Percentiles rank a stretch among this genome's conserved stretches.
Evolutionary conservation across 139 green algal species (phyloP).

Genomic region (Desmodesmus armatus): DNA sequence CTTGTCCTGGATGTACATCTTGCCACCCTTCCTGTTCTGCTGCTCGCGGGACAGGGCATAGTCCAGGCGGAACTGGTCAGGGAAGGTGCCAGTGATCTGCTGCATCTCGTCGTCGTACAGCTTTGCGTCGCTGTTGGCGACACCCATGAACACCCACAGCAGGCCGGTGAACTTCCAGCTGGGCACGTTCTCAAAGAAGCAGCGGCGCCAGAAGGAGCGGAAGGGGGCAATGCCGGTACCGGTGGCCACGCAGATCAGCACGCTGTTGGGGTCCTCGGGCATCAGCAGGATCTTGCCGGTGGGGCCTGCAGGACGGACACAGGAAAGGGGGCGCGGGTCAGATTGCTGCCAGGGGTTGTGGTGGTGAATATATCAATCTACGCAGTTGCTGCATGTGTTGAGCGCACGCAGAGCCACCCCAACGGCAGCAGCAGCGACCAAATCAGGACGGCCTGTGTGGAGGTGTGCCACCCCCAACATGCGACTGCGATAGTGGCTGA

Average conservation of each 20-base stretch:
- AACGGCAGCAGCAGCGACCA: too few species aligned
- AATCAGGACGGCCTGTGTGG: too few species aligned
- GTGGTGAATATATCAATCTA: too few species aligned
- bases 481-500: too few species aligned
- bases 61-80: constrained; percentile 97
- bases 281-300: constrained; percentile 98
- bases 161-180: constrained; percentile 96
- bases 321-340: too few species aligned
- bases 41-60: constrained; percentile 95
- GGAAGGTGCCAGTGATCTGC: constrained; percentile 63
- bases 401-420: too few species aligned
- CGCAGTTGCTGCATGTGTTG: too few species aligned
- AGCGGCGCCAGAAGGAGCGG: constrained; percentile 95
- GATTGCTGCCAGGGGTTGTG: too few species aligned
- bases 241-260: constrained; percentile 98
- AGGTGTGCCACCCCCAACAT: too few species aligned
- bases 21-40: constrained; percentile 92
- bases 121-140: constrained; percentile 96
- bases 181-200: constrained; percentile 96
- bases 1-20: constrained; percentile 98
- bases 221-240: constrained; percentile 99
- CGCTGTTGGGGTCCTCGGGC: constrained; percentile 88
- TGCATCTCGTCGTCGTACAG: constrained; percentile 98
- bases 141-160: constrained; percentile 99
- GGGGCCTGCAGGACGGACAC: constrained; percentile 80